Evolutionary conservation across 176 grass and related monocot species (phyloP), one percentile per base, ranked within the genome.

Genomic region (Leersia perrieri): DNA sequence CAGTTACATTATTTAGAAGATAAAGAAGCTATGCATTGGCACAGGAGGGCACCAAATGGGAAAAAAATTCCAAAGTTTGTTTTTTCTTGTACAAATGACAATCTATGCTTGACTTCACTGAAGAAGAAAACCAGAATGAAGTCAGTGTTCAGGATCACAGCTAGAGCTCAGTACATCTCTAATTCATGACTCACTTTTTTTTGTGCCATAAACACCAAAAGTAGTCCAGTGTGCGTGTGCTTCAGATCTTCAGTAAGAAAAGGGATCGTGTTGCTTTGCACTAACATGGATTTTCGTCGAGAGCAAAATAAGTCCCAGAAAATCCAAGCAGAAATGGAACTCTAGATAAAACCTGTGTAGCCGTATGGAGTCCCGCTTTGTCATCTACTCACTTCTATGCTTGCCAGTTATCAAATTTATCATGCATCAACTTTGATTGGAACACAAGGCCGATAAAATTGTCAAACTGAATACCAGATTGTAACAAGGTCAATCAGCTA

Each of bases 401-500:
- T 79, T 74, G 18, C 0, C 30, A 9, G 28, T 16, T 44, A n/a
- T 66, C 33, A 53, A 23, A 9, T 22, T 16, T 44, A n/a, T 66
- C 33, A 53, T n/a, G 49, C 18, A 22, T 53, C 20, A n/a, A 53
- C 20, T 53, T 53, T 51, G 1, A 1, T 51, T 51, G 47, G 49
- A 53, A n/a, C 1, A 53, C 0, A 2, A 33, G 65, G 14, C 12
- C 6, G 23, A 61, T 25, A 29, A 70, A 68, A 86, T 42, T 53
- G 60, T 0, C 31, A 0, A 68, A 18, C 5, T 29, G 2, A 30
- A 55, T 38, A 76, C 60, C 35, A 29, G 49, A 51, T 5, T 57
- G 23, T 14, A 75, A 36, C 30, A 81, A 57, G 53, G 38, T 82
- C 33, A 89, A 34, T 11, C 39, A 26, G 82, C 73, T 63, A 53